Percentiles rank a stretch among this genome's conserved stretches.
These are phyloP conservation scores for Backusella circina DNA, from an alignment of 192 early-diverging fungal species.

Conservation along the genomic window DNA sequence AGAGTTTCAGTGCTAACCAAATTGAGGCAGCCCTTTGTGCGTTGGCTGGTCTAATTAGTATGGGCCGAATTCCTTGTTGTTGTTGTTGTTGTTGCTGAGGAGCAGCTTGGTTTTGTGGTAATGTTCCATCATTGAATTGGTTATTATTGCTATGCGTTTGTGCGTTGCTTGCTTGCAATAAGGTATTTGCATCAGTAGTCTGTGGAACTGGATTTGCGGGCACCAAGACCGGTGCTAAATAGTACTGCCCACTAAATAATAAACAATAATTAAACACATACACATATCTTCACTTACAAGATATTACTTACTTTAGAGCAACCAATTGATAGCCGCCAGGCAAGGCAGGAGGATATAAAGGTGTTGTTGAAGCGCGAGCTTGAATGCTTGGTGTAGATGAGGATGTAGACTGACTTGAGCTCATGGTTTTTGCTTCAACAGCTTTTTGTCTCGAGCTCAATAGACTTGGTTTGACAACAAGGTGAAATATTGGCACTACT, in stretches of 20 bases:
- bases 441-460: background rate
- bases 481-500: constrained; percentile 26
- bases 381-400: background rate
- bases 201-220: background rate
- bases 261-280: background rate
- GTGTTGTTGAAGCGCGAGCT: background rate
- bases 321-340: constrained; percentile 29
- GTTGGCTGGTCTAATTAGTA: background rate
- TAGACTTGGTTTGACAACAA: constrained; percentile 32
- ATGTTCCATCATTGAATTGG: background rate
- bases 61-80: background rate
- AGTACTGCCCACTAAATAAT: constrained; percentile 20
- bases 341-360: background rate
- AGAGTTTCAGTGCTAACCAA: constrained; percentile 60
- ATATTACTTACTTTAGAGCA: constrained; percentile 24
- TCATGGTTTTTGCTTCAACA: background rate
- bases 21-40: constrained; percentile 37
- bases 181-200: background rate
- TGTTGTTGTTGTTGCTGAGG: background rate
- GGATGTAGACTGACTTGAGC: background rate
- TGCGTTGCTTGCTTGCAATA: background rate
- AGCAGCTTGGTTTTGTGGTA: background rate
- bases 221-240: constrained; percentile 29
- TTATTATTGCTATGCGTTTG: background rate
- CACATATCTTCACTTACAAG: background rate